These are phyloP conservation scores for Mortierella antarctica DNA, from an alignment of 192 early-diverging fungal species.

Conservation along the genomic window DNA sequence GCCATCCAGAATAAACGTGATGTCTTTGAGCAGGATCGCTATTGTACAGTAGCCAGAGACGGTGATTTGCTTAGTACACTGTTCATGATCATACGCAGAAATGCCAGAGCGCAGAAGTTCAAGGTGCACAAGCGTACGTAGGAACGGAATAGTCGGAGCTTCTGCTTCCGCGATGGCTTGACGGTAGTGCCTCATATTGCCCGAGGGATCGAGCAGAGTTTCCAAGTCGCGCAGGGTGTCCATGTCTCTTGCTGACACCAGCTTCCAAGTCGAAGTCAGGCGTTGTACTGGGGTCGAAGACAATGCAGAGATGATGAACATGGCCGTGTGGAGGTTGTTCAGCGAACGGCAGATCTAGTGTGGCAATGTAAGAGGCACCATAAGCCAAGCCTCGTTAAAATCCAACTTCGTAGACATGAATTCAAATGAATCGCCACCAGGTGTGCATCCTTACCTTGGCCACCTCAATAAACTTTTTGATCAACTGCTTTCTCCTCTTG, in stretches of 20 bases:
- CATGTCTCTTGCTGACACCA: conserved; percentile 59
- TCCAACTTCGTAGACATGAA: not conserved
- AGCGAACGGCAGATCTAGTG: conserved; percentile 58
- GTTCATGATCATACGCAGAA: not conserved
- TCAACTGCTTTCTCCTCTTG: conserved; percentile 58
- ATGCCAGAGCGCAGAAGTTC: not conserved
- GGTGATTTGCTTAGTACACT: too few relatives aligned
- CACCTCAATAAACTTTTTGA: conserved; percentile 70
- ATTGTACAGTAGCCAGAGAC: not conserved
- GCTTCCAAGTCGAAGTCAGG: conserved; percentile 67
- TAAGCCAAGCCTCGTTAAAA: not conserved
- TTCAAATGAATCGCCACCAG: not conserved
- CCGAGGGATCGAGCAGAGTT: conserved; percentile 66
- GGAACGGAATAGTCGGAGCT: conserved; percentile 66
- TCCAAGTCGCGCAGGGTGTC: conserved; percentile 62
- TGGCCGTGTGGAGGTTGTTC: conserved; percentile 76
- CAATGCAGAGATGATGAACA: conserved; percentile 73
- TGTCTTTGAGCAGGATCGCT: conserved; percentile 76
- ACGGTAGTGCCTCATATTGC: conserved; percentile 76
- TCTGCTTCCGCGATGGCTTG: conserved; percentile 59
- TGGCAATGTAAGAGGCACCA: not conserved
- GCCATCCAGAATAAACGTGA: conserved; percentile 81
- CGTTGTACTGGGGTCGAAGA: conserved; percentile 65
- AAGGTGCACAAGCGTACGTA: conserved; percentile 52
- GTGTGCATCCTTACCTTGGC: conserved; percentile 52